A percentile compares a stretch with the other conserved stretches of the same genome.
phyloP scores from a whole-genome alignment of 345 rosid species.

The Mangifera indica region DNA sequence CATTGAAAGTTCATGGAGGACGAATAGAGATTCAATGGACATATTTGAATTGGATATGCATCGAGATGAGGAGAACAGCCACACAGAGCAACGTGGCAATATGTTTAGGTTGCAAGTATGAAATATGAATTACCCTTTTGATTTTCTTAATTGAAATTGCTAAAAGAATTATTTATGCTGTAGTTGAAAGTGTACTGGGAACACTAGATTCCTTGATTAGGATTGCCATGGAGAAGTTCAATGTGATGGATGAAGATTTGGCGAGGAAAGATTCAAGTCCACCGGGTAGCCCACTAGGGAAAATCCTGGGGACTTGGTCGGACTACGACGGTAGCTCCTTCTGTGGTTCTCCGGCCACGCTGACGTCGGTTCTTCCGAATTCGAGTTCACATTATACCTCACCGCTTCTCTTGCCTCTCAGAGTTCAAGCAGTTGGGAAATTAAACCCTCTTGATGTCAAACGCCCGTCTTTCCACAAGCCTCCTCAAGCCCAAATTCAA shows the following conservation, averaged over 20 bases:
- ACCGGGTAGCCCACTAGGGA: constrained; percentile 22
- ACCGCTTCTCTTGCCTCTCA: constrained; percentile 38
- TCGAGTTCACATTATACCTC: constrained; percentile 23
- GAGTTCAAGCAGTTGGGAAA: constrained; percentile 74
- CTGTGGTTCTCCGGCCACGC: constrained; percentile 48
- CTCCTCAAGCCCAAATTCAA: constrained; percentile 36
- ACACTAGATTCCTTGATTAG: constrained; percentile 59
- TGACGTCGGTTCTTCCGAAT: constrained; percentile 52
- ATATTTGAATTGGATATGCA: constrained; percentile 36
- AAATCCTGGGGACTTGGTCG: constrained; percentile 36
- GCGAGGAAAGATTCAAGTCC: constrained; percentile 32
- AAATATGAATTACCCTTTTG: neutral
- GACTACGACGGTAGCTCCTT: constrained; percentile 36
- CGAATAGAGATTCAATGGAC: constrained; percentile 48
- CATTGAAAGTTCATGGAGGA: constrained; percentile 70
- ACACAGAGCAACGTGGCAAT: constrained; percentile 53
- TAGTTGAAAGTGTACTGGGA: constrained; percentile 59
- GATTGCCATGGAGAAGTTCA: constrained; percentile 50
- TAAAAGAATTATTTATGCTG: constrained; percentile 11
- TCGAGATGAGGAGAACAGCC: constrained; percentile 34
- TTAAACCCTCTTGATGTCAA: constrained; percentile 66
- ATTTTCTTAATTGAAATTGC: neutral
- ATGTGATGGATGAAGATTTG: constrained; percentile 61
- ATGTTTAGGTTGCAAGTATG: no score
- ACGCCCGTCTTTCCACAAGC: constrained; percentile 50